Evolutionary conservation across 352 stramenopile genomes (phyloP), one percentile per base, ranked within the genome.

Genomic region (Pythium diclinum): DNA sequence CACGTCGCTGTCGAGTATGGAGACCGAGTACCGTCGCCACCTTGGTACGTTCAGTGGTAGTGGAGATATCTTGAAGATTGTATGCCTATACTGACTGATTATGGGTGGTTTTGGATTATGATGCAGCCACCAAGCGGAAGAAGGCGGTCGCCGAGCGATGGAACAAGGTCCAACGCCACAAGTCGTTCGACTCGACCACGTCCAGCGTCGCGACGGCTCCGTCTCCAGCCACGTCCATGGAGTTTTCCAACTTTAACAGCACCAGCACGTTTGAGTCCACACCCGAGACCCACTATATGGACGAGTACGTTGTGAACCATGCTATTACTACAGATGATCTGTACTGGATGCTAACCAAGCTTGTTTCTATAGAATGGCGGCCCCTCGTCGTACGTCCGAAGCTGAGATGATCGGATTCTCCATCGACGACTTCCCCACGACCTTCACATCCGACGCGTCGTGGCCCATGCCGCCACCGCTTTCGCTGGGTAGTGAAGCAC

Each of bases 1-100:
- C 62, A 90, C 83, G 34, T 87, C 68, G 30, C 66, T 92, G 32
- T 81, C 83, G 13, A 90, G 72, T 48, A 92, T 92, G 83, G 81
- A 90, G 65, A 77, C 68, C 17, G 81, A 90, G 52, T 80, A 82
- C 59, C 73, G 75, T 44, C 74, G 81, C 10, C 80, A 79, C 32
- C 60, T 69, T 10, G 74, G 74, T 81, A 74, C 72, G 79, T 76
- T 17, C 23, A 38, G 33, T 38, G 25, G 52, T 28, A 23, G 23
- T 13, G 53, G 3, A 51, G 28, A 48, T 14, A n/a, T 6, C 10
- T 34, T 11, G 21, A 25, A 21, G 32, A 17, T 52, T 8, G 57
- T 25, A 11, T 38, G 21, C 21, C n/a, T 40, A 16, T n/a, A 25
- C 25, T 59, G 11, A 59, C 25, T 55, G 13, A 9, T 47, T 48